Evolutionary conservation across 805 yeast species (phyloP).

Genomic region (Candida ipomoeae): DNA sequence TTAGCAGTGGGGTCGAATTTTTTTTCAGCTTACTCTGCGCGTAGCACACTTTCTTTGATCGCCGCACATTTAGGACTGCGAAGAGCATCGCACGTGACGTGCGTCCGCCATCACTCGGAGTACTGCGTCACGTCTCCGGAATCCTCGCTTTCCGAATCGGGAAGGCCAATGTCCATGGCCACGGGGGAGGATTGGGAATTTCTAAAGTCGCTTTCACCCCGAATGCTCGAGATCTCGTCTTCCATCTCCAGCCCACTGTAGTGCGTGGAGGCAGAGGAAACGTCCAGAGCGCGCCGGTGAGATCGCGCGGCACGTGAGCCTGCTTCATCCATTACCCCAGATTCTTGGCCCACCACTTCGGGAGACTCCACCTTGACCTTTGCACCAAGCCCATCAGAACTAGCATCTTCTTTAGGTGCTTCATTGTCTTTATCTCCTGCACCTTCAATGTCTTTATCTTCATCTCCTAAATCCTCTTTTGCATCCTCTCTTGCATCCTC

Average conservation of each 20-base stretch:
- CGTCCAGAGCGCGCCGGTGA: neutral
- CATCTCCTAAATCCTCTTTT: too few relatives aligned
- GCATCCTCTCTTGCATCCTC: too few relatives aligned
- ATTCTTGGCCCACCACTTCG: neutral
- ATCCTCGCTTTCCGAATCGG: conserved; percentile 2
- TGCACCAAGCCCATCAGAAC: too few relatives aligned
- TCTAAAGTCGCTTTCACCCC: neutral
- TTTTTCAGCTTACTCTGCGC: conserved; percentile 6
- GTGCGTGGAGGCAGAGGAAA: neutral
- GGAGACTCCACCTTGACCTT: too few relatives aligned
- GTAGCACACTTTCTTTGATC: conserved; percentile 1
- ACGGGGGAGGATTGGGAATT: too few relatives aligned
- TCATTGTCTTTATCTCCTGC: too few relatives aligned
- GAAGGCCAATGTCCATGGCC: too few relatives aligned
- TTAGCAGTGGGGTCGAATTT: conserved; percentile 3
- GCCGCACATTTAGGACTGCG: conserved; percentile 5
- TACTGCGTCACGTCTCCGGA: conserved; percentile 13
- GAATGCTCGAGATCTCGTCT: neutral
- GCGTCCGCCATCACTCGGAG: conserved; percentile 6
- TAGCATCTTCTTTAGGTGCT: too few relatives aligned
- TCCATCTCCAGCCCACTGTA: neutral
- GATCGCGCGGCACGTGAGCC: neutral
- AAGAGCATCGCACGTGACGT: conserved; percentile 5
- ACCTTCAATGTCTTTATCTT: too few relatives aligned
- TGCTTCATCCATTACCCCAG: neutral